These are phyloP conservation scores for Phytophthora constricta DNA, from an alignment of 352 stramenopile genomes.

Conservation along the genomic window DNA sequence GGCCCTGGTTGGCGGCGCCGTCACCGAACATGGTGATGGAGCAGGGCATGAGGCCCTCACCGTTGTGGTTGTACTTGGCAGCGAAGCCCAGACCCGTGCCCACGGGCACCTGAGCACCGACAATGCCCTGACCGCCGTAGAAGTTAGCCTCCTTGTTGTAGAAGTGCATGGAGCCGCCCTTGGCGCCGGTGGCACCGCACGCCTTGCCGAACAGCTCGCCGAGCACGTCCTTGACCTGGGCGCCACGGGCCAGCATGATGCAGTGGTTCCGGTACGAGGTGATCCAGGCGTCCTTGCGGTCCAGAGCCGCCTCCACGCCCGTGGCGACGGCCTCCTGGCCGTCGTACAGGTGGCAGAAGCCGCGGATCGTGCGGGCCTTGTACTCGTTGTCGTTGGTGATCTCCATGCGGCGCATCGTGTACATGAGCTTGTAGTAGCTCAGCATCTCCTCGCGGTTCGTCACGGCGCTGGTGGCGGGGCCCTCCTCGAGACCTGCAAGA, in stretches of 20 bases:
- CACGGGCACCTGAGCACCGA: slow-evolving; percentile 98
- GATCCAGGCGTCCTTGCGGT: slow-evolving; percentile 97
- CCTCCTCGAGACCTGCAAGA: slow-evolving; percentile 72
- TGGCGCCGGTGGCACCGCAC: slow-evolving; percentile 92
- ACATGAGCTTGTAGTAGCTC: slow-evolving; percentile 98
- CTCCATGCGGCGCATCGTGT: slow-evolving; percentile 99
- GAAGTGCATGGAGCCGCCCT: slow-evolving; percentile 99
- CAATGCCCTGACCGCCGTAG: slow-evolving; percentile 98
- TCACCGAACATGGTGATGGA: slow-evolving; percentile 99
- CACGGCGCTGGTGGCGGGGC: slow-evolving; percentile 63
- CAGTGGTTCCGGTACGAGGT: slow-evolving; percentile 99
- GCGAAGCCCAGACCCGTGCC: slow-evolving; percentile 98
- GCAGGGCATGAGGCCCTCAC: slow-evolving; percentile 90
- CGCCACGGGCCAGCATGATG: slow-evolving; percentile 95
- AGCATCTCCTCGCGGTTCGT: slow-evolving; percentile 97
- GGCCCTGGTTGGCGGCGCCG: slow-evolving; percentile 99
- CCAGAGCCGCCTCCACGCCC: slow-evolving; percentile 96
- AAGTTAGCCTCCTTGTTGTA: slow-evolving; percentile 99
- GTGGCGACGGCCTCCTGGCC: slow-evolving; percentile 99
- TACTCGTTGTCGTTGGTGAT: slow-evolving; percentile 99
- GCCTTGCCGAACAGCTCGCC: slow-evolving; percentile 97
- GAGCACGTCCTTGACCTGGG: slow-evolving; percentile 93
- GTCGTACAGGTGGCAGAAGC: slow-evolving; percentile 99
- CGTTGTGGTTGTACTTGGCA: slow-evolving; percentile 98
- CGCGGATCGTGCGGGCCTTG: slow-evolving; percentile 98